A percentile compares a stretch with the other conserved stretches of the same genome.
Conservation (phyloP, 2,329 filamentous ascomycete genomes). For the Catunica adiposa region DNA sequence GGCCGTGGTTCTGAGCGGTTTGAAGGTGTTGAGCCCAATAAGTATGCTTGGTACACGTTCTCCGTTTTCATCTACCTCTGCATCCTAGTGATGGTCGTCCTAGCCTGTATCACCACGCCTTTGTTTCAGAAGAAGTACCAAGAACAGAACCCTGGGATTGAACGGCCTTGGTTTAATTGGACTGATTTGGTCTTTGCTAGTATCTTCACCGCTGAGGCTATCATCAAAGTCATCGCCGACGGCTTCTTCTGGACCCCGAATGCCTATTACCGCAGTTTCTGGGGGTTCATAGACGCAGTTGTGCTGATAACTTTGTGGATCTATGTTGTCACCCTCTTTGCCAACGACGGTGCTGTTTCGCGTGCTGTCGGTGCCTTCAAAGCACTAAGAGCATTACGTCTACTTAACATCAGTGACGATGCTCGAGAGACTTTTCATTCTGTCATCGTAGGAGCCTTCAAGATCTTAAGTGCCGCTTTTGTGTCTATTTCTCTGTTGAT, state of each 20-base stretch:
- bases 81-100: conserved; percentile 93
- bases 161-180: conserved; percentile 68
- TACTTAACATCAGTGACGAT: conserved; percentile 92
- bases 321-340: conserved; percentile 71
- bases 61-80: conserved; percentile 86
- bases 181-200: conserved; percentile 79
- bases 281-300: conserved; percentile 88
- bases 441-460: conserved; percentile 86
- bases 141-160: conserved; percentile 28
- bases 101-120: conserved; percentile 87
- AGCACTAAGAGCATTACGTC: conserved; percentile 72
- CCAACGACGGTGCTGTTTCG: conserved; percentile 69
- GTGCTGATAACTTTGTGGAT: conserved; percentile 91
- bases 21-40: conserved; percentile 78
- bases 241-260: conserved; percentile 95
- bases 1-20: conserved; percentile 74
- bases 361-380: conserved; percentile 93
- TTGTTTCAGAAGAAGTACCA: conserved; percentile 87
- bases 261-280: conserved; percentile 88
- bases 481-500: conserved; percentile 89
- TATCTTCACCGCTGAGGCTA: conserved; percentile 70
- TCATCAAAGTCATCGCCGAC: conserved; percentile 88
- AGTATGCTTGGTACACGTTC: conserved; percentile 79
- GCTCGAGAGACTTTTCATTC: conserved; percentile 94
- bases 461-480: conserved; percentile 81